Evolutionary conservation across 2,329 filamentous ascomycete species (phyloP).

Genomic region (Leptographium wingfieldii): DNA sequence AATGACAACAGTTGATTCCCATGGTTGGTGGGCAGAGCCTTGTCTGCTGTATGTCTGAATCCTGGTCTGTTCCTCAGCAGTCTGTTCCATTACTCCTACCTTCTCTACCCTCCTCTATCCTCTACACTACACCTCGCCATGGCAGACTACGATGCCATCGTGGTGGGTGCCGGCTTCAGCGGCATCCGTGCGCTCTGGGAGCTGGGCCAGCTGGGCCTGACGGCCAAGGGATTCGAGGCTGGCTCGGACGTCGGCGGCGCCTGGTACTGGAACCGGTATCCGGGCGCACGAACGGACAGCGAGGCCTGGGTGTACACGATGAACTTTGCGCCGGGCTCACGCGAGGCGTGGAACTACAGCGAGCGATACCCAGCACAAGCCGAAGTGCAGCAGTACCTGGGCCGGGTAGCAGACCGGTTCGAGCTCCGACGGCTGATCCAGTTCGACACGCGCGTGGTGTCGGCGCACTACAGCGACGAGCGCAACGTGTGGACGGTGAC

Average conservation of each 20-base stretch:
- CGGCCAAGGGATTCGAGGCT: conserved; percentile 54
- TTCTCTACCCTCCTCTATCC: neutral
- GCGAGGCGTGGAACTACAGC: conserved; percentile 33
- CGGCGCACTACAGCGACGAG: conserved; percentile 39
- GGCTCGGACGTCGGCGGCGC: conserved; percentile 59
- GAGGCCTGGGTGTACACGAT: conserved; percentile 50
- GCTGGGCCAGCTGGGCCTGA: conserved; percentile 38
- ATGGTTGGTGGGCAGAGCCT: too few relatives aligned
- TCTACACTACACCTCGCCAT: neutral
- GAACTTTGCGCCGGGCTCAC: conserved; percentile 40
- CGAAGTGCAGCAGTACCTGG: conserved; percentile 6
- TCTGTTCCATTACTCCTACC: too few relatives aligned
- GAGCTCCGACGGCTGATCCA: conserved; percentile 38
- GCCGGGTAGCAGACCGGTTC: conserved; percentile 1
- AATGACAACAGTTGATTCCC: too few relatives aligned
- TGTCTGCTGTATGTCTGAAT: too few relatives aligned
- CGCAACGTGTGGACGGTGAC: conserved; percentile 35
- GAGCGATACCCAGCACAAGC: conserved; percentile 14
- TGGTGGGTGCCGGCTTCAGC: conserved; percentile 60
- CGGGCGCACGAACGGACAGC: conserved; percentile 61
- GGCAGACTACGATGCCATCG: conserved; percentile 35
- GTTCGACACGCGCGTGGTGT: conserved; percentile 34
- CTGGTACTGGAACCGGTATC: conserved; percentile 68
- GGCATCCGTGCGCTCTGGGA: conserved; percentile 63
- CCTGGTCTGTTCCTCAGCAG: too few relatives aligned